phyloP scores from a whole-genome alignment of 139 green algal genomes.

The Tetraselmis chui region DNA sequence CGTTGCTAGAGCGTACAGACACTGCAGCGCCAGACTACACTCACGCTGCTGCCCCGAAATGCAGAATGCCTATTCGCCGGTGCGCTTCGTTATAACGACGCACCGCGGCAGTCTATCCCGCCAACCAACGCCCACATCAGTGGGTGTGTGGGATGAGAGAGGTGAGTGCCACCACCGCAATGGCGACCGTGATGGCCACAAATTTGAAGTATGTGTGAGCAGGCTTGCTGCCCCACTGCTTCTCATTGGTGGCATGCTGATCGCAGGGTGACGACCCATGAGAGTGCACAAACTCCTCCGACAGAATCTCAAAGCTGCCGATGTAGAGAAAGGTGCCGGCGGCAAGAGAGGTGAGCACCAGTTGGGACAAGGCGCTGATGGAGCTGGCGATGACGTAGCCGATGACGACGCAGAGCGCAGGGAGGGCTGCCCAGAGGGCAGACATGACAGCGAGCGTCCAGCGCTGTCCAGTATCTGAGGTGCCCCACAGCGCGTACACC shows the following conservation, averaged over 20 bases:
- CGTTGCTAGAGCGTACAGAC: too few species aligned
- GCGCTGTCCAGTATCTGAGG: background rate
- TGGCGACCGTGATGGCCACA: background rate
- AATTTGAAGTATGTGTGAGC: background rate
- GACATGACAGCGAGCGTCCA: background rate
- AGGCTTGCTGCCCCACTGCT: background rate
- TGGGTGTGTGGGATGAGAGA: background rate
- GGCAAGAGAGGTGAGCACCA: slow-evolving; percentile 38
- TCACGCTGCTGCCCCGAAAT: too few species aligned
- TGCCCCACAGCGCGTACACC: background rate
- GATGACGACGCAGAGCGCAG: slow-evolving; percentile 25
- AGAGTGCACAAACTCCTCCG: slow-evolving; percentile 38
- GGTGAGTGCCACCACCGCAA: background rate
- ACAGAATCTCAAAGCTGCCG: slow-evolving; percentile 35
- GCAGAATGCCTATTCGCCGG: too few species aligned
- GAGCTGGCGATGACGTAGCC: slow-evolving; percentile 20
- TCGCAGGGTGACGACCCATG: too few species aligned
- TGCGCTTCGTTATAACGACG: too few species aligned
- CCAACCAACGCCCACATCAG: too few species aligned
- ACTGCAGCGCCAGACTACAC: too few species aligned
- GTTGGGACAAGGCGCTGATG: slow-evolving; percentile 23
- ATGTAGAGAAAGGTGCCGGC: slow-evolving; percentile 51
- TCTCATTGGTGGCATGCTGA: too few species aligned
- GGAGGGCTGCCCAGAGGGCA: slow-evolving; percentile 27
- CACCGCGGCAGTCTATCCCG: too few species aligned